These are phyloP conservation scores for Nakaseomyces glabratus DNA, from an alignment of 1,139 yeast genomes.

Conservation along the genomic window DNA sequence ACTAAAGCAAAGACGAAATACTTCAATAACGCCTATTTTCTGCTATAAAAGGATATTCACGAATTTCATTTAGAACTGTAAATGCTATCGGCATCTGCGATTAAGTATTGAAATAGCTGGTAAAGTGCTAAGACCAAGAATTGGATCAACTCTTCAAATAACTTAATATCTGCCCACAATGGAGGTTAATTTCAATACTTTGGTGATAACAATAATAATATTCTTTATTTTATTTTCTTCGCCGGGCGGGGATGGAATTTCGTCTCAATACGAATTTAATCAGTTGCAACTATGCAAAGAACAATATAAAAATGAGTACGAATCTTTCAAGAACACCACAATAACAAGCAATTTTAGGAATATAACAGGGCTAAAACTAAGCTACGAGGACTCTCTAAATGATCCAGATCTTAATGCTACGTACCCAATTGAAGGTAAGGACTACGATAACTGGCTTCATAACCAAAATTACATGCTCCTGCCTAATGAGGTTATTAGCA, in stretches of 20 bases:
- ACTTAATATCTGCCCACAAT: no score
- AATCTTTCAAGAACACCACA: constrained; percentile 36
- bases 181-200: constrained; percentile 29
- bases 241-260: constrained; percentile 53
- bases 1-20: no score
- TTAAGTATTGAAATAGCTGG: no score
- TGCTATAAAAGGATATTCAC: no score
- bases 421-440: constrained; percentile 48
- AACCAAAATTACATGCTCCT: constrained; percentile 47
- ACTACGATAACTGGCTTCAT: constrained; percentile 44
- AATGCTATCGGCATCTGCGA: no score
- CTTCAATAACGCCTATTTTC: no score
- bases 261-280: constrained; percentile 29
- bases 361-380: constrained; percentile 60
- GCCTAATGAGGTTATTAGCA: constrained; percentile 47
- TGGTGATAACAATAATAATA: constrained; percentile 24
- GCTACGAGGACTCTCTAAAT: constrained; percentile 46
- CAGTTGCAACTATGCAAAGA: constrained; percentile 23
- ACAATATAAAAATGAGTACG: constrained; percentile 22
- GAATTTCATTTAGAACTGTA: no score
- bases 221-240: constrained; percentile 40
- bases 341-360: constrained; percentile 56
- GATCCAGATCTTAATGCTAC: constrained; percentile 39
- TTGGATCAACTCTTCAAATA: no score
- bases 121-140: no score